Conservation (phyloP, 352 stramenopile species). For the Halophytophthora batemanensis region DNA sequence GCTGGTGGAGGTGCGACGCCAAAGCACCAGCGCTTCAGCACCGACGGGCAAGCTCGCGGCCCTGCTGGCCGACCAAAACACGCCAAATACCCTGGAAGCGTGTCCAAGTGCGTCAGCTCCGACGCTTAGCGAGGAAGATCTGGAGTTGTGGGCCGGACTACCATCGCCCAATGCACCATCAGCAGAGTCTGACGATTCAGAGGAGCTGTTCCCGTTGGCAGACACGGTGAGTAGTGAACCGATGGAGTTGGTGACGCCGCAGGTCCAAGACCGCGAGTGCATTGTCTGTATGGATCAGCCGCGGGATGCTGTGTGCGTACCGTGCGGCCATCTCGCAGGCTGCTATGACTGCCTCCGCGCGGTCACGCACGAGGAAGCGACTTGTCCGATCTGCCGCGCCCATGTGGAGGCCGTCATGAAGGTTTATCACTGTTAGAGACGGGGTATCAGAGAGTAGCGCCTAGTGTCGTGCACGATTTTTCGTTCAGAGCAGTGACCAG, state of each 20-base stretch:
- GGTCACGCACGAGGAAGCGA: slow-evolving; percentile 23
- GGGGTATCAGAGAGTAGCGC: too few species aligned
- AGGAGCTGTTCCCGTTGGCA: slow-evolving; percentile 17
- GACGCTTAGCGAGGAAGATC: slow-evolving; percentile 24
- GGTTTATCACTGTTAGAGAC: slow-evolving; percentile 30
- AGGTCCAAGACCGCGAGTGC: slow-evolving; percentile 23
- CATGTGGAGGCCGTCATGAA: slow-evolving; percentile 40
- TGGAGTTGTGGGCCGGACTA: slow-evolving; percentile 11
- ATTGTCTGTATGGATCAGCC: slow-evolving; percentile 50
- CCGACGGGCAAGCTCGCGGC: slow-evolving; percentile 3
- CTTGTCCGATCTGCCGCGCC: slow-evolving; percentile 52
- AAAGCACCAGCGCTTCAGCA: not conserved
- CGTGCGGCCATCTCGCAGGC: slow-evolving; percentile 56
- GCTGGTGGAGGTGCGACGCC: not conserved
- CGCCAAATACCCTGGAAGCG: slow-evolving; percentile 3
- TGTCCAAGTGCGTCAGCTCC: slow-evolving; percentile 16
- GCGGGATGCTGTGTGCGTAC: slow-evolving; percentile 55
- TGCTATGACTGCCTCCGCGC: slow-evolving; percentile 44
- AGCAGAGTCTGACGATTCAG: not conserved
- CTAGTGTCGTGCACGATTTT: too few species aligned
- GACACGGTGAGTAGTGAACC: slow-evolving; percentile 21
- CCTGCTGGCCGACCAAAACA: slow-evolving; percentile 2
- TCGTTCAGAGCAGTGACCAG: too few species aligned
- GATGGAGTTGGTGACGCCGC: slow-evolving; percentile 17
- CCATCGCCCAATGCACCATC: not conserved